Percentiles rank a stretch among this genome's conserved stretches.
These are phyloP conservation scores for Phanerochaete carnosa DNA, from an alignment of 768 basidiomycete species.

Conservation along the genomic window DNA sequence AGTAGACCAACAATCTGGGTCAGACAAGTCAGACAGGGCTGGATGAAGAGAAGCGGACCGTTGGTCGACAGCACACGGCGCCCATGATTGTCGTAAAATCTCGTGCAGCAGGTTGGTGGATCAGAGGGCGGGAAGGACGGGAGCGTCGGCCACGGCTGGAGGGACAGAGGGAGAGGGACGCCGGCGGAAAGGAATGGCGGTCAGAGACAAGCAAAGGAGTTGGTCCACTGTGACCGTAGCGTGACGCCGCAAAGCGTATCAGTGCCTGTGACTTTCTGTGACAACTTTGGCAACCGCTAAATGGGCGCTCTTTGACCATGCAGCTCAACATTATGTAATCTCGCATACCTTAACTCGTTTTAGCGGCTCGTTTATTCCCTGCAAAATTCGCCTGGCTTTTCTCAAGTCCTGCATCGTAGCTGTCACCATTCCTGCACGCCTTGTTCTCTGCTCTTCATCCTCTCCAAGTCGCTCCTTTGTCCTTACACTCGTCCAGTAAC, in stretches of 20 bases:
- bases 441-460: conserved; percentile 6
- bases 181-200: conserved; percentile 10
- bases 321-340: conserved; percentile 3
- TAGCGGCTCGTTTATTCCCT: neutral
- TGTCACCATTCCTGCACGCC: neutral
- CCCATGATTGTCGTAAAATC: conserved; percentile 52
- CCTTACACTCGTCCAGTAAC: conserved; percentile 1
- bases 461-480: conserved; percentile 11
- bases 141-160: conserved; percentile 12
- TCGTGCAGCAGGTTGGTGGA: conserved; percentile 12
- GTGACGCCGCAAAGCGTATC: conserved; percentile 8
- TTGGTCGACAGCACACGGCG: conserved; percentile 80
- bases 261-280: conserved; percentile 6
- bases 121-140: conserved; percentile 9
- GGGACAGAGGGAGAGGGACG: conserved; percentile 11
- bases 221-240: conserved; percentile 1
- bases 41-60: conserved; percentile 41
- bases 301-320: neutral
- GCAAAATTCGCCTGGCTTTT: neutral
- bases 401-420: neutral
- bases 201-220: conserved; percentile 13
- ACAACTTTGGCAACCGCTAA: conserved; percentile 10
- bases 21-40: neutral
- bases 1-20: neutral
- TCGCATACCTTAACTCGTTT: neutral